phyloP scores from a whole-genome alignment of 306 rosid species.

The Hippophae tibetana region DNA sequence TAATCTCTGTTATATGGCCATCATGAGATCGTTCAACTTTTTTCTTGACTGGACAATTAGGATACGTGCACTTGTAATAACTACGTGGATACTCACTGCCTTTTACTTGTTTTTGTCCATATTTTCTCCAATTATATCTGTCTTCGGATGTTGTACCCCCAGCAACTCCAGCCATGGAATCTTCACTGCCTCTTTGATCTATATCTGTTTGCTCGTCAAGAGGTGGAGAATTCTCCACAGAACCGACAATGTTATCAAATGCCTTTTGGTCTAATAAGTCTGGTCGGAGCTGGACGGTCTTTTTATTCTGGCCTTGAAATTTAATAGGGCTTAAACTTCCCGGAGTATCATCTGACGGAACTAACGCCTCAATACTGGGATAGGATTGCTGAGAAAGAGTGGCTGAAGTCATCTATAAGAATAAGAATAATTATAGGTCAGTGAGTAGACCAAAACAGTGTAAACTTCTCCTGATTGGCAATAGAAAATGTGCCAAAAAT shows the following conservation, averaged over 20 bases:
- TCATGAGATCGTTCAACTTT: conserved; percentile 86
- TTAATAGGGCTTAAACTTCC: conserved; percentile 40
- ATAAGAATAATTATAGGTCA: conserved; percentile 16
- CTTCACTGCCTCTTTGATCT: conserved; percentile 46
- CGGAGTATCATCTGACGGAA: conserved; percentile 45
- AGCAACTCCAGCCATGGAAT: conserved; percentile 43
- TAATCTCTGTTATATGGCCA: conserved; percentile 90
- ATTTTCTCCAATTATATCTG: conserved; percentile 92
- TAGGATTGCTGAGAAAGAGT: conserved; percentile 41
- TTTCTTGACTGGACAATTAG: conserved; percentile 83
- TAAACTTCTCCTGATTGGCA: not conserved
- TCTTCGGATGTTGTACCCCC: conserved; percentile 70
- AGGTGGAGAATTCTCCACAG: conserved; percentile 43
- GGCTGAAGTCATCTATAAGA: conserved; percentile 42
- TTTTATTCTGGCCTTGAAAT: conserved; percentile 38
- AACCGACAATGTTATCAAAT: conserved; percentile 32
- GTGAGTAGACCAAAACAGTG: conserved; percentile 10
- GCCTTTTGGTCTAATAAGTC: conserved; percentile 45
- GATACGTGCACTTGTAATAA: conserved; percentile 85
- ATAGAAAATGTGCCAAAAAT: not conserved
- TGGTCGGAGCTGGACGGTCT: conserved; percentile 38
- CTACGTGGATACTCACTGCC: conserved; percentile 96
- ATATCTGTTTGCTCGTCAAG: conserved; percentile 64
- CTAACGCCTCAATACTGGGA: conserved; percentile 44
- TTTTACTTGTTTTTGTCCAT: conserved; percentile 93